Percentiles rank a stretch among this genome's conserved stretches.
These are phyloP conservation scores for Yamadazyma kitorensis DNA, from an alignment of 805 yeast species.

Conservation along the genomic window DNA sequence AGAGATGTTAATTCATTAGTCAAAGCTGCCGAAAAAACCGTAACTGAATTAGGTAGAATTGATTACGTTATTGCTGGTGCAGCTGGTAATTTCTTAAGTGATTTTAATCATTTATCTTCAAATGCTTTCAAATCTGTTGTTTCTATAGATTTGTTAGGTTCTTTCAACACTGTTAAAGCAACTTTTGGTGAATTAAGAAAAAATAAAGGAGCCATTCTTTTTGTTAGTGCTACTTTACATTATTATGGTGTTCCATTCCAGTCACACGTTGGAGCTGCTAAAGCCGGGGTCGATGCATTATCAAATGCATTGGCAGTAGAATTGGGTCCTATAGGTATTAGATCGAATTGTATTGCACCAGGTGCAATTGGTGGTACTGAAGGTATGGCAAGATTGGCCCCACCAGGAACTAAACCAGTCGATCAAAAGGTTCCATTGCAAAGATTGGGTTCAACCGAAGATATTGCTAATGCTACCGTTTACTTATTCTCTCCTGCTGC, in stretches of 20 bases:
- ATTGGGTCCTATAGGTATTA: conserved; percentile 83
- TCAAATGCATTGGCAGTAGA: conserved; percentile 85
- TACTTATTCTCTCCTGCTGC: conserved; percentile 84
- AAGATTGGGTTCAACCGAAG: conserved; percentile 65
- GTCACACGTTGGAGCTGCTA: conserved; percentile 89
- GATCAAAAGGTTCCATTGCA: conserved; percentile 58
- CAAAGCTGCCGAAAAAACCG: conserved; percentile 64
- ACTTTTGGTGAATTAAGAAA: conserved; percentile 60
- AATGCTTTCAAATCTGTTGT: conserved; percentile 89
- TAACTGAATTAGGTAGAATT: conserved; percentile 66
- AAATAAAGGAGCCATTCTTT: conserved; percentile 69
- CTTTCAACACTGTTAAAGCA: conserved; percentile 88
- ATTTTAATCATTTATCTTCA: conserved; percentile 71
- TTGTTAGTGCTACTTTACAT: conserved; percentile 88
- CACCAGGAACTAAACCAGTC: conserved; percentile 36
- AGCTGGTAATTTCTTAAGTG: conserved; percentile 88
- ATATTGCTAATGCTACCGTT: conserved; percentile 86
- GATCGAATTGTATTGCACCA: conserved; percentile 85
- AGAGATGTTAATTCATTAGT: conserved; percentile 60
- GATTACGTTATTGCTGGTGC: conserved; percentile 94
- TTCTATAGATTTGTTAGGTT: conserved; percentile 83
- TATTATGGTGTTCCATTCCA: conserved; percentile 88
- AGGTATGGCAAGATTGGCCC: conserved; percentile 67
- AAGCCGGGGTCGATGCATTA: conserved; percentile 91
- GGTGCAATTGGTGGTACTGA: conserved; percentile 88